These are phyloP conservation scores for Aspergillus homomorphus DNA, from an alignment of 495 filamentous ascomycete species.

Conservation along the genomic window DNA sequence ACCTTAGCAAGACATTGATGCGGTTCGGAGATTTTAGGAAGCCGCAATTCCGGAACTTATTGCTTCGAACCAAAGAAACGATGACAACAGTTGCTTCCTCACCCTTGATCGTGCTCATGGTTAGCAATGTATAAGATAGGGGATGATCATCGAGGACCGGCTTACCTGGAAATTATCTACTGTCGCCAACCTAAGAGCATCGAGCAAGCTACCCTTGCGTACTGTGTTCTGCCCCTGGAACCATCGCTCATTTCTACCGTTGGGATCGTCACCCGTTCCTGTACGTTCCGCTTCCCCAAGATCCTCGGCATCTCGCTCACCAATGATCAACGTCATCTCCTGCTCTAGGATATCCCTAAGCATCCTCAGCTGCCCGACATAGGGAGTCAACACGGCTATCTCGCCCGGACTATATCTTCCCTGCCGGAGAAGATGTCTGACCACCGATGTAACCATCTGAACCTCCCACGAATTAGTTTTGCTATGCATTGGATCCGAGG, in stretches of 20 bases:
- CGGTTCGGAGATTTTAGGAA: constrained; percentile 71
- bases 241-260: not conserved
- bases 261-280: not conserved
- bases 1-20: constrained; percentile 67
- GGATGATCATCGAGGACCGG: constrained; percentile 54
- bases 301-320: constrained; percentile 52
- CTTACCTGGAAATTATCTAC: constrained; percentile 14
- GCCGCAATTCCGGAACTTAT: constrained; percentile 55
- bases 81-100: constrained; percentile 75
- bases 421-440: constrained; percentile 63
- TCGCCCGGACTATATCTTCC: constrained; percentile 58
- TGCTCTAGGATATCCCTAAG: constrained; percentile 26
- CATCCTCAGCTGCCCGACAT: constrained; percentile 61
- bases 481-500: constrained; percentile 41
- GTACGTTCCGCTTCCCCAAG: constrained; percentile 44
- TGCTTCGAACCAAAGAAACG: constrained; percentile 72
- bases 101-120: constrained; percentile 64
- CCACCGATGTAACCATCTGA: constrained; percentile 58
- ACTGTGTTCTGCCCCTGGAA: constrained; percentile 23
- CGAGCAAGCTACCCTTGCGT: constrained; percentile 9
- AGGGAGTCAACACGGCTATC: constrained; percentile 72
- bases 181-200: not conserved
- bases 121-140: not conserved
- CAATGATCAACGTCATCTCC: constrained; percentile 30
- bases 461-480: constrained; percentile 65